phyloP scores from a whole-genome alignment of 2,329 filamentous ascomycete species.

The Dactylellina leptospora region DNA sequence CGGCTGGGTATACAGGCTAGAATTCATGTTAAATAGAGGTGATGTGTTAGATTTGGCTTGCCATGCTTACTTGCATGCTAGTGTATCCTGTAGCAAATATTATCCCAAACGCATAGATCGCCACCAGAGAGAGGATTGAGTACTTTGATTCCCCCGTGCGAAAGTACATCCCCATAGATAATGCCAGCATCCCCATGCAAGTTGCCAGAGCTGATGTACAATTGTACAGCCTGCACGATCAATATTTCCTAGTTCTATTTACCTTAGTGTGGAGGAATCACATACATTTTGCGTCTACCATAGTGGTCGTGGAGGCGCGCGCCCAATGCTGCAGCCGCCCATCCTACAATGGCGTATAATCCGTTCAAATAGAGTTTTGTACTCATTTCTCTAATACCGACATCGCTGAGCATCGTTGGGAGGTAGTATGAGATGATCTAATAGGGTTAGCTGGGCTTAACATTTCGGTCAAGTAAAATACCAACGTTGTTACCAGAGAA shows the following conservation, averaged over 20 bases:
- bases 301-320: slow-evolving; percentile 61
- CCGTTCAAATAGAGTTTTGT: slow-evolving; percentile 62
- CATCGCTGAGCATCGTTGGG: slow-evolving; percentile 62
- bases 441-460: no score
- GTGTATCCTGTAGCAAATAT: slow-evolving; percentile 59
- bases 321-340: slow-evolving; percentile 61
- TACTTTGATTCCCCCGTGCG: slow-evolving; percentile 57
- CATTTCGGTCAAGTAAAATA: neutral
- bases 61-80: slow-evolving; percentile 59
- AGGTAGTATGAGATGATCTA: slow-evolving; percentile 59
- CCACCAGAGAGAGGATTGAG: slow-evolving; percentile 61
- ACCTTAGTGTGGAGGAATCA: no score
- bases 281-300: slow-evolving; percentile 60
- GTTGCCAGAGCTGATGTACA: slow-evolving; percentile 59
- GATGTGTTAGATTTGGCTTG: neutral
- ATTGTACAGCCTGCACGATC: slow-evolving; percentile 57
- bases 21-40: neutral
- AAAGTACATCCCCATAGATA: slow-evolving; percentile 59
- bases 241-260: neutral
- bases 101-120: slow-evolving; percentile 61
- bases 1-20: slow-evolving; percentile 59
- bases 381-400: slow-evolving; percentile 61
- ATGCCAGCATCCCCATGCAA: slow-evolving; percentile 60
- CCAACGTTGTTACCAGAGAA: slow-evolving; percentile 63
- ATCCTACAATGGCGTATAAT: slow-evolving; percentile 63